A percentile compares a stretch with the other conserved stretches of the same genome.
phyloP scores from a whole-genome alignment of 768 basidiomycete species.

The Lepiota venenata region DNA sequence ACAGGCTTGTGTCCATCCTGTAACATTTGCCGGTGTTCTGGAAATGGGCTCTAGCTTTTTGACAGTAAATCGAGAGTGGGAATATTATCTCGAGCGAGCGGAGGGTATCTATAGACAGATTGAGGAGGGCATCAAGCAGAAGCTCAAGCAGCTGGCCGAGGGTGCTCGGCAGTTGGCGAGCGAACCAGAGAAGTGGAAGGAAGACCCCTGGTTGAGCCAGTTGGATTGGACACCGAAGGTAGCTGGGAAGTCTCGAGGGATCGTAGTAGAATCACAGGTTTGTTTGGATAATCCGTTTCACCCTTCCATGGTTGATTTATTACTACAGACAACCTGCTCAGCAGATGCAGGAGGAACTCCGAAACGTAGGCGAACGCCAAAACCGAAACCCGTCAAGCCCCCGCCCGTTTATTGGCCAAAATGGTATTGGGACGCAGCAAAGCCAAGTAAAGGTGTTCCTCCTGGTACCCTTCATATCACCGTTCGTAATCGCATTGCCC shows the following conservation, averaged over 20 bases:
- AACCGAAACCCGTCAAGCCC: constrained; percentile 34
- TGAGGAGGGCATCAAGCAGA: constrained; percentile 76
- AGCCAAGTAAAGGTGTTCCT: constrained; percentile 61
- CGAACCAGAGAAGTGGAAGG: constrained; percentile 50
- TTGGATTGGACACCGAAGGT: constrained; percentile 94
- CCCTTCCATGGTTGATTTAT: not conserved
- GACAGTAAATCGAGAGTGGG: constrained; percentile 89
- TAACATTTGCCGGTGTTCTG: constrained; percentile 86
- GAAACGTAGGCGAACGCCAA: constrained; percentile 26
- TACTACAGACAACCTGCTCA: not conserved
- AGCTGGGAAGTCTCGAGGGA: constrained; percentile 64
- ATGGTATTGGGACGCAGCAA: constrained; percentile 93
- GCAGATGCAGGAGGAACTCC: constrained; percentile 7
- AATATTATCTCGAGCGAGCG: constrained; percentile 73
- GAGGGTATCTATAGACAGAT: constrained; percentile 69
- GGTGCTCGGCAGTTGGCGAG: constrained; percentile 63
- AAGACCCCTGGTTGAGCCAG: constrained; percentile 83
- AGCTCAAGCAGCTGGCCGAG: constrained; percentile 66
- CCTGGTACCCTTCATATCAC: constrained; percentile 84
- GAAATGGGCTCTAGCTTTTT: constrained; percentile 92
- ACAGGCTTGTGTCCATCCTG: constrained; percentile 83
- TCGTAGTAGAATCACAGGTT: constrained; percentile 24
- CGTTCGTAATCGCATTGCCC: constrained; percentile 76
- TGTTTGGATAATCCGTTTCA: constrained; percentile 15
- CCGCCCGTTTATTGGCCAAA: constrained; percentile 79